A percentile compares a stretch with the other conserved stretches of the same genome.
Conservation (phyloP, 2,329 filamentous ascomycete genomes). For the Sporothrix dimorphospora region DNA sequence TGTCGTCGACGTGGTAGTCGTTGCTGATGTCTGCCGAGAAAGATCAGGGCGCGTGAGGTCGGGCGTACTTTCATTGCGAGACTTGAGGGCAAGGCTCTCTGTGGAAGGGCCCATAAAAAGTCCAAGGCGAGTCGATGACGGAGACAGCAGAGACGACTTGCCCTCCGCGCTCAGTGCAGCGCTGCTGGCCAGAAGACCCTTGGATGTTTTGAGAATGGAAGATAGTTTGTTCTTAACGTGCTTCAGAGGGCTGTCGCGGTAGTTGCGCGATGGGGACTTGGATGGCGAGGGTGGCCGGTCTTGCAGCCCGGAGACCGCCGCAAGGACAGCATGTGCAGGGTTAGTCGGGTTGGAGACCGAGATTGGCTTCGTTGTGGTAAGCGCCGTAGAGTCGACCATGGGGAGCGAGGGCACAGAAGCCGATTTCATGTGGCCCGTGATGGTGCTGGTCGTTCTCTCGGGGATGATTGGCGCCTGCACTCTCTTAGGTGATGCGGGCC, state of each 20-base stretch:
- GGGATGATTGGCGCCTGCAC: constrained; percentile 30
- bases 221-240: constrained; percentile 92
- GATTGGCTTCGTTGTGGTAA: constrained; percentile 59
- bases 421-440: constrained; percentile 61
- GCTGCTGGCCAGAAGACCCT: constrained; percentile 80
- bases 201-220: constrained; percentile 86
- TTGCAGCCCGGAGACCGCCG: constrained; percentile 51
- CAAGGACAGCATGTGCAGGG: constrained; percentile 37
- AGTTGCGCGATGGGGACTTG: constrained; percentile 60
- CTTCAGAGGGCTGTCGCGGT: constrained; percentile 79
- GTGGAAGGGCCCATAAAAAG: constrained; percentile 51
- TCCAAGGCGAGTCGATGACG: constrained; percentile 53
- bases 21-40: constrained; percentile 42
- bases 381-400: constrained; percentile 37
- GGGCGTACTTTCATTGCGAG: constrained; percentile 36
- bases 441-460: constrained; percentile 31
- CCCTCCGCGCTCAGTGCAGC: constrained; percentile 65
- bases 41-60: constrained; percentile 53
- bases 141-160: constrained; percentile 60
- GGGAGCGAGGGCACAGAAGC: constrained; percentile 62
- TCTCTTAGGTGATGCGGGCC: constrained; percentile 44
- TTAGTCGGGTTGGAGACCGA: constrained; percentile 60
- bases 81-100: constrained; percentile 48
- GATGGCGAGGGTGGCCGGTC: constrained; percentile 51
- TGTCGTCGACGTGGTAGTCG: neutral